Evolutionary conservation across 352 stramenopile genomes (phyloP), one percentile per base, ranked within the genome.

Genomic region (Phytophthora sp.): DNA sequence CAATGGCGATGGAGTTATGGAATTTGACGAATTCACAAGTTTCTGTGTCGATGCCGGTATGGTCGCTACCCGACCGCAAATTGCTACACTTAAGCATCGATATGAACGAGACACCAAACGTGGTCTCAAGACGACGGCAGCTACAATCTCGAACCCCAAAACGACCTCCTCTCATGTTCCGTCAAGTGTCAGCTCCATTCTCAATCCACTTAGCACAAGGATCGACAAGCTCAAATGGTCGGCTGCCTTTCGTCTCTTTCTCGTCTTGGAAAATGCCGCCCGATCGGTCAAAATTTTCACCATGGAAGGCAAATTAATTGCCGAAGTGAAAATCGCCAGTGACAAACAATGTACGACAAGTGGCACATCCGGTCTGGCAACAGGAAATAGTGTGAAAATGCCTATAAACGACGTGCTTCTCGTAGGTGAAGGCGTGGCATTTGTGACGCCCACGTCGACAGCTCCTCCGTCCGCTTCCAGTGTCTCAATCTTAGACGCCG

Each of bases 1-100:
- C 65, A 96, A 96, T 44, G 88, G 88, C 24, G 88, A 96, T 35
- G 86, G 87, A 6, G 75, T 74, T 3, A 89, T 95, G 73, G 88
- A 96, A 41, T 94, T 94, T 52, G 84, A 91, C 23, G 88, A 96
- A 66, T 94, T 95, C 54, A 94, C 88, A 39, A 91, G 80, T 21
- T 96, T 90, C 53, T 96, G 88, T 59, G 86, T 95, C 11, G 88
- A 94, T 52, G 87, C 86, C 12, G 88, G 88, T 5, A 94, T 96
- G 82, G 73, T 93, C 31, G 83, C 86, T 7, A 91, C 80, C 16
- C 69, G 86, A 33, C 49, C 53, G 15, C 72, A 89, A 24, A 64
- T 65, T 0, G 47, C 65, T 2, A 77, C 57, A 0, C 66, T 94
- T 30, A 93, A 93, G 57, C 86, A 93, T 62, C 82, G 79, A 13